phyloP scores from a whole-genome alignment of 2,329 filamentous ascomycete genomes.

The Diaporthe batatas region DNA sequence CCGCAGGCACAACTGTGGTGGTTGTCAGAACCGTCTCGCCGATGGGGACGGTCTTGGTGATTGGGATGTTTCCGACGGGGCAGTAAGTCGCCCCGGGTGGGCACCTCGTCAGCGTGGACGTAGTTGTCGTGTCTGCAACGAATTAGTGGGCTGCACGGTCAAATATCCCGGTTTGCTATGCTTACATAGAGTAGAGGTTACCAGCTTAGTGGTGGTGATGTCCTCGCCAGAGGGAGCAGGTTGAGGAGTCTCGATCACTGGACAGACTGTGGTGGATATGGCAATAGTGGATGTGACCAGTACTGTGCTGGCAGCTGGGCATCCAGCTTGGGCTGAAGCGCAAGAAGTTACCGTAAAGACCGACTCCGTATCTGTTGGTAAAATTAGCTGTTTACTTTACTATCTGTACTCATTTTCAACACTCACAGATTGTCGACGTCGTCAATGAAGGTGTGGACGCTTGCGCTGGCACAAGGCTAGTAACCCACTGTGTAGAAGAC shows the following conservation, averaged over 20 bases:
- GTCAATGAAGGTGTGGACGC: background rate
- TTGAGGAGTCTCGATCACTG: background rate
- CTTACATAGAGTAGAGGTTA: constrained; percentile 21
- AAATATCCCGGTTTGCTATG: fast-evolving
- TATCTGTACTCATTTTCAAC: fast-evolving
- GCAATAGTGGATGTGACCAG: background rate
- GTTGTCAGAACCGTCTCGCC: background rate
- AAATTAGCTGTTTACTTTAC: background rate
- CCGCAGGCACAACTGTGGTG: background rate
- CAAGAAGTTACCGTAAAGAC: background rate
- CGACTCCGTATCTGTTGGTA: background rate
- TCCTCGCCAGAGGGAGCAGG: background rate
- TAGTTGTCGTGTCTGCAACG: background rate
- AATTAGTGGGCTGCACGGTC: background rate
- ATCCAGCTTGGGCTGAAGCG: background rate
- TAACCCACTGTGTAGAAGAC: background rate
- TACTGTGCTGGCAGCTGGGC: background rate
- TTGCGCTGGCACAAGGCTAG: background rate
- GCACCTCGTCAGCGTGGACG: background rate
- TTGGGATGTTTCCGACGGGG: background rate
- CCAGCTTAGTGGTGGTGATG: background rate
- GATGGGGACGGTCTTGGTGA: constrained; percentile 15
- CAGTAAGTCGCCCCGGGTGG: background rate
- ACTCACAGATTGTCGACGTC: constrained; percentile 19
- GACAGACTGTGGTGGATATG: constrained; percentile 2